These are phyloP conservation scores for Jackrogersella multiformis DNA, from an alignment of 495 filamentous ascomycete species.

Conservation along the genomic window DNA sequence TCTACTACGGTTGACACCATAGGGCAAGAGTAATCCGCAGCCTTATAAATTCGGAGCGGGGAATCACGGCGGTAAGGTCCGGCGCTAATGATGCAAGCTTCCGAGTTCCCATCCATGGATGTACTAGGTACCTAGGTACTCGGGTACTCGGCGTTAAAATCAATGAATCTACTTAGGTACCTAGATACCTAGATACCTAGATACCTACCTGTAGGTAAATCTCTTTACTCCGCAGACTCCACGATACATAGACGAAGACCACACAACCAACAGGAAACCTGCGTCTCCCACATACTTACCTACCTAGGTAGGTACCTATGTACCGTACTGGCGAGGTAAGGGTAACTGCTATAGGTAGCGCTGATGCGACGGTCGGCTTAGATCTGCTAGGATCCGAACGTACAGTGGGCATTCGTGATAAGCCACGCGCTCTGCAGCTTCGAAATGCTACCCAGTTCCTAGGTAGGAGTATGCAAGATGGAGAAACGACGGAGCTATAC, in stretches of 20 bases:
- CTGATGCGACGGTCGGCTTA: slow-evolving; percentile 20
- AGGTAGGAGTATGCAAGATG: too few relatives aligned
- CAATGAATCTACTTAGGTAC: too few relatives aligned
- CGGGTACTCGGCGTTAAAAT: too few relatives aligned
- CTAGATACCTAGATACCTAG: too few relatives aligned
- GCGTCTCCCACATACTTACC: slow-evolving; percentile 5
- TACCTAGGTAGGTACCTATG: neutral
- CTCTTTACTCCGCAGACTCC: too few relatives aligned
- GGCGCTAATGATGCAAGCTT: neutral
- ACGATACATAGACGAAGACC: too few relatives aligned
- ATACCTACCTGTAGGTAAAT: too few relatives aligned
- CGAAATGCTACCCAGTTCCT: neutral
- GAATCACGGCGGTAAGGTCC: neutral
- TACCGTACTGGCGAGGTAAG: slow-evolving; percentile 1
- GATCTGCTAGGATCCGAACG: slow-evolving; percentile 1
- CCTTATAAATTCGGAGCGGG: neutral
- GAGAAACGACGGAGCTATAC: slow-evolving; percentile 6
- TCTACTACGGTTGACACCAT: neutral
- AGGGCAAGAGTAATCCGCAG: neutral
- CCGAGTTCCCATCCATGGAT: too few relatives aligned
- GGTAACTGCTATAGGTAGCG: slow-evolving; percentile 3
- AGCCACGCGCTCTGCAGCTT: slow-evolving; percentile 16
- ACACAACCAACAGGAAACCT: too few relatives aligned
- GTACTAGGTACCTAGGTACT: too few relatives aligned
- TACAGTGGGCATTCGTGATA: slow-evolving; percentile 7